Percentiles rank a stretch among this genome's conserved stretches.
phyloP scores from a whole-genome alignment of 176 grass and related monocot genomes.

The Eleusine coracana region DNA sequence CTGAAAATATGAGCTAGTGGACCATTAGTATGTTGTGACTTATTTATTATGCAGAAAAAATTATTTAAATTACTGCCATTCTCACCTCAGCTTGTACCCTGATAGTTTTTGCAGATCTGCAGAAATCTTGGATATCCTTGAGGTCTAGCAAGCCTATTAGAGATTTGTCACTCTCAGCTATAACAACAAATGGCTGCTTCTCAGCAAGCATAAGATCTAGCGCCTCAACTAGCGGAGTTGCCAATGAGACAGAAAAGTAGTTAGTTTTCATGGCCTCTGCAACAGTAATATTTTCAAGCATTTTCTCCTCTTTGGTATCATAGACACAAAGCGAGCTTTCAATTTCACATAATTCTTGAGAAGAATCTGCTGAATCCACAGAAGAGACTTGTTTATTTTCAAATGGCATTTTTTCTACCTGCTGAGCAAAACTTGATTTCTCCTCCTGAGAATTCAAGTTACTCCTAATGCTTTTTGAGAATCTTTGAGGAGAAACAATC shows the following conservation, averaged over 20 bases:
- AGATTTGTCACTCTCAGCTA: conserved; percentile 47
- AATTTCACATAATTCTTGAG: conserved; percentile 61
- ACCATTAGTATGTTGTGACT: neutral
- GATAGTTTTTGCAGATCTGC: conserved; percentile 41
- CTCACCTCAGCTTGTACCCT: conserved; percentile 46
- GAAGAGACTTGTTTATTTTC: conserved; percentile 37
- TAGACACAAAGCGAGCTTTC: conserved; percentile 85
- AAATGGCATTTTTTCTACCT: neutral
- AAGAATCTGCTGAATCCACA: conserved; percentile 35
- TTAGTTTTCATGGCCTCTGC: conserved; percentile 79
- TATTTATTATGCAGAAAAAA: conserved; percentile 13
- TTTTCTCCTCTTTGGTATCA: conserved; percentile 42
- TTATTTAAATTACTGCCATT: neutral
- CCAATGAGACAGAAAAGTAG: conserved; percentile 60
- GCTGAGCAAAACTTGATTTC: conserved; percentile 37
- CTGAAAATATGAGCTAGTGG: neutral
- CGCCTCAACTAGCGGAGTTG: conserved; percentile 56
- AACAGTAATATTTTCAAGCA: conserved; percentile 61
- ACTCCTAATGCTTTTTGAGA: conserved; percentile 47
- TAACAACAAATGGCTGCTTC: conserved; percentile 69
- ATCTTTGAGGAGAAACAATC: conserved; percentile 77
- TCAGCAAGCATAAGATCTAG: conserved; percentile 71
- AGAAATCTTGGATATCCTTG: conserved; percentile 71
- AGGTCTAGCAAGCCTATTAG: conserved; percentile 65
- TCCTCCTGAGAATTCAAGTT: conserved; percentile 30